Evolutionary conservation across 768 basidiomycete genomes (phyloP).

Genomic region (Botryobasidium botryosum): DNA sequence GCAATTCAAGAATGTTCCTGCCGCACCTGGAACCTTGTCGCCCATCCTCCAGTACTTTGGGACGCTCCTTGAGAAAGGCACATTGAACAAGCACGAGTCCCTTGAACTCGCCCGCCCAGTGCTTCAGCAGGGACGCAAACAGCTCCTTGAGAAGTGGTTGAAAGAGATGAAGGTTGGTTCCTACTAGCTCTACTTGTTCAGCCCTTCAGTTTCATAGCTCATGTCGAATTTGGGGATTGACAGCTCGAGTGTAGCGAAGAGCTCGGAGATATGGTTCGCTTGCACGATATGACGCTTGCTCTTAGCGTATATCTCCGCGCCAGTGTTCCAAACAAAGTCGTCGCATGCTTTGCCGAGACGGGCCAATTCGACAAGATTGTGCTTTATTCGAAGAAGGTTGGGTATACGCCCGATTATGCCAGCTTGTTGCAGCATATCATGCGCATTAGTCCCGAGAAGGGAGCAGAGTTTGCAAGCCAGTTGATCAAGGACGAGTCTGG

Average conservation of each 20-base stretch:
- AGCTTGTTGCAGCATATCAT: slow-evolving; percentile 89
- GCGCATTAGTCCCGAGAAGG: slow-evolving; percentile 92
- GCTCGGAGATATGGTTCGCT: slow-evolving; percentile 88
- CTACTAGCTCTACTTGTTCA: background rate
- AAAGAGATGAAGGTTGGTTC: slow-evolving; percentile 88
- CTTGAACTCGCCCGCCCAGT: slow-evolving; percentile 93
- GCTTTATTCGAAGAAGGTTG: slow-evolving; percentile 93
- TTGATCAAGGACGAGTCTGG: slow-evolving; percentile 88
- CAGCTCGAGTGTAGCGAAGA: slow-evolving; percentile 98
- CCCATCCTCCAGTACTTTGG: slow-evolving; percentile 98
- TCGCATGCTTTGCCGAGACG: slow-evolving; percentile 97
- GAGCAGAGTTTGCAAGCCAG: slow-evolving; percentile 92
- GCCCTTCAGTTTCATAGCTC: slow-evolving; percentile 1
- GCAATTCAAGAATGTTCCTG: slow-evolving; percentile 91
- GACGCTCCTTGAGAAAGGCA: slow-evolving; percentile 94
- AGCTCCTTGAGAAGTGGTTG: slow-evolving; percentile 95
- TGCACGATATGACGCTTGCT: slow-evolving; percentile 92
- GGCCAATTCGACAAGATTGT: slow-evolving; percentile 98
- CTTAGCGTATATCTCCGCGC: slow-evolving; percentile 95
- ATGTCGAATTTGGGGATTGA: too few species aligned
- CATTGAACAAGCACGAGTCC: slow-evolving; percentile 91
- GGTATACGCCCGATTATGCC: slow-evolving; percentile 83
- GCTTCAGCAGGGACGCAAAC: slow-evolving; percentile 88
- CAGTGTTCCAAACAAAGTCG: slow-evolving; percentile 95
- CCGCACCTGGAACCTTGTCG: slow-evolving; percentile 73